Evolutionary conservation across 352 stramenopile species (phyloP), one percentile per base, ranked within the genome.

Genomic region (Phytophthora tentaculata): DNA sequence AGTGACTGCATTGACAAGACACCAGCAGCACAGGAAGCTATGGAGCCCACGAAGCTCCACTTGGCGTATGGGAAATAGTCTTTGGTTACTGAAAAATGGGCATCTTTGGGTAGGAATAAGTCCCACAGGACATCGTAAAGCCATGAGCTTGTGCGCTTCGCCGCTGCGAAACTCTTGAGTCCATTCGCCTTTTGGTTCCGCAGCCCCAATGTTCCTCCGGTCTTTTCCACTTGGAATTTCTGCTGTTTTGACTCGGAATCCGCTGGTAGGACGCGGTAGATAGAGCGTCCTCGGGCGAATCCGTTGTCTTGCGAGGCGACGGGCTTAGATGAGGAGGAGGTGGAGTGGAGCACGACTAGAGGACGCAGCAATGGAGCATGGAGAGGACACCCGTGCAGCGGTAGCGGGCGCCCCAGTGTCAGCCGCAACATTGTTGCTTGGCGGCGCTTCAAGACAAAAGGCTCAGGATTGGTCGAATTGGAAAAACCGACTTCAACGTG

Each of bases 1-100:
- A 98, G 74, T 35, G 92, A 95, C 74, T 98, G 95, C 74, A 97
- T 99, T 12, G 91, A 97, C 55, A 98, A 71, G 19, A 99, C 92
- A 61, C 96, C 92, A 8, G 79, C 74, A 26, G 92, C 84, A 53
- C 88, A 92, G 28, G 88, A 94, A 35, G 83, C 85, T 44, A 97
- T 81, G 4, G 82, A 92, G 54, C 82, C 87, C 12, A 81, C 64
- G 63, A 97, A 97, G 50, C 87, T 91, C 77, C 88, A 98, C 28
- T 83, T 77, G 52, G 81, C 86, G 77, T 97, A 98, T n/a, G 81
- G 74, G 26, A 89, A 67, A 68, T 99, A 99, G 51, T 90, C 86
- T 23, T 74, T 73, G 19, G 80, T 90, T 8, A 98, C 87, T 23
- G 90, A 96, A 29, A 81, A 58, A 16, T 80, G 86, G 68, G 96